Evolutionary conservation across 352 stramenopile species (phyloP).

Genomic region (Phytophthora nicotianae): DNA sequence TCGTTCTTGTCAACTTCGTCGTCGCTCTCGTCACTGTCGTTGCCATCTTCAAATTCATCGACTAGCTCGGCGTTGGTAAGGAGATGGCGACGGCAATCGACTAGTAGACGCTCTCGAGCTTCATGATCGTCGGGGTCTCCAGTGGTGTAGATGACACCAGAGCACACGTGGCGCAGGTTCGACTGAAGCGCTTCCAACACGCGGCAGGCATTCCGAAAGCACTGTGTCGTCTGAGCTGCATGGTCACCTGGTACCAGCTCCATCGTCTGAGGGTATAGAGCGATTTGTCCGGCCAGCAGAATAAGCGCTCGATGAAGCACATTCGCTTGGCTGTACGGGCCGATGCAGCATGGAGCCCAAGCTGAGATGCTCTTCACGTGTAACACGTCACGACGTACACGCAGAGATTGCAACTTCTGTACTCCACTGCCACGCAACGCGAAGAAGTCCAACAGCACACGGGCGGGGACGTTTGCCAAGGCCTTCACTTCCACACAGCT

Average conservation of each 20-base stretch:
- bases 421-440: conserved; percentile 76
- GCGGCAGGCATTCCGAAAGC: conserved; percentile 64
- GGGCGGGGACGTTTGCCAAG: conserved; percentile 43
- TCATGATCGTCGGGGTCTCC: conserved; percentile 35
- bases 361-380: conserved; percentile 97
- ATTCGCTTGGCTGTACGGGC: conserved; percentile 98
- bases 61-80: conserved; percentile 48
- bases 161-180: conserved; percentile 79
- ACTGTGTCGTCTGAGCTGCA: conserved; percentile 52
- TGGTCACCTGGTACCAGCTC: conserved; percentile 64
- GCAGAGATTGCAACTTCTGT: conserved; percentile 63
- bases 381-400: conserved; percentile 85
- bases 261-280: conserved; percentile 96
- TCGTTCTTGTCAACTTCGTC: conserved; percentile 76
- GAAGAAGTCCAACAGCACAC: conserved; percentile 92
- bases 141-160: conserved; percentile 67
- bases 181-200: conserved; percentile 81
- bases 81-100: conserved; percentile 29
- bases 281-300: conserved; percentile 97
- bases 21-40: conserved; percentile 79
- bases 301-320: conserved; percentile 91
- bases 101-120: conserved; percentile 31
- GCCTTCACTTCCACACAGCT: conserved; percentile 88
- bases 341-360: conserved; percentile 98
- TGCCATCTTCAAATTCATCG: conserved; percentile 61